phyloP scores from a whole-genome alignment of 208 protist genomes.

The Willaertia magna region DNA sequence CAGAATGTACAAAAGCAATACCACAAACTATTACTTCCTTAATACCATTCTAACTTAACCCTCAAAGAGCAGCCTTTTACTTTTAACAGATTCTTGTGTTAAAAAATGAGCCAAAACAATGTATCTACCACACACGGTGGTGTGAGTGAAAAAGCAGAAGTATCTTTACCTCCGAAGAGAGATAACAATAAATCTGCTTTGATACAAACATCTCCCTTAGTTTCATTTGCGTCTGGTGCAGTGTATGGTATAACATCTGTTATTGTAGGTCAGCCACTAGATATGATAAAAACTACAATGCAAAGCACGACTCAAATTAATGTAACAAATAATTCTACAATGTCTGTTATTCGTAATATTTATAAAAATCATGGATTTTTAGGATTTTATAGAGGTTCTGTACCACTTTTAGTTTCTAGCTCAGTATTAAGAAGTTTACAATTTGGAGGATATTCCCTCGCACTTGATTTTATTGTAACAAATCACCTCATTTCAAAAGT shows the following conservation, averaged over 20 bases:
- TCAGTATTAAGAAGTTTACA: neutral
- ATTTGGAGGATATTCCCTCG: neutral
- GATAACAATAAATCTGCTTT: neutral
- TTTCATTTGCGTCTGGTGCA: neutral
- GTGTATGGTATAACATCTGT: neutral
- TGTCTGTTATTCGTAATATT: neutral
- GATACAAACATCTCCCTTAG: neutral
- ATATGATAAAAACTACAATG: neutral
- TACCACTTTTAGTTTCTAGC: neutral
- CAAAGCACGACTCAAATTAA: neutral
- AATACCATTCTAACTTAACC: too few relatives aligned
- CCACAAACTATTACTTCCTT: too few relatives aligned
- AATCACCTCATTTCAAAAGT: neutral
- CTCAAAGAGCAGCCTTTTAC: too few relatives aligned
- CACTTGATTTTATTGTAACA: neutral
- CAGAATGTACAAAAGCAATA: too few relatives aligned
- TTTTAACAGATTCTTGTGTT: too few relatives aligned
- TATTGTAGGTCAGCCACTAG: neutral
- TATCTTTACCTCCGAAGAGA: too few relatives aligned
- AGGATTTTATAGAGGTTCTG: neutral
- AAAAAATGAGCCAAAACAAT: too few relatives aligned
- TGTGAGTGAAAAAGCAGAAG: too few relatives aligned
- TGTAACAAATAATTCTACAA: neutral
- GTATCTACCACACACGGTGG: too few relatives aligned
- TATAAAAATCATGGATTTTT: neutral